Conservation (phyloP, 495 filamentous ascomycete genomes). For the Elaphomyces granulatus region DNA sequence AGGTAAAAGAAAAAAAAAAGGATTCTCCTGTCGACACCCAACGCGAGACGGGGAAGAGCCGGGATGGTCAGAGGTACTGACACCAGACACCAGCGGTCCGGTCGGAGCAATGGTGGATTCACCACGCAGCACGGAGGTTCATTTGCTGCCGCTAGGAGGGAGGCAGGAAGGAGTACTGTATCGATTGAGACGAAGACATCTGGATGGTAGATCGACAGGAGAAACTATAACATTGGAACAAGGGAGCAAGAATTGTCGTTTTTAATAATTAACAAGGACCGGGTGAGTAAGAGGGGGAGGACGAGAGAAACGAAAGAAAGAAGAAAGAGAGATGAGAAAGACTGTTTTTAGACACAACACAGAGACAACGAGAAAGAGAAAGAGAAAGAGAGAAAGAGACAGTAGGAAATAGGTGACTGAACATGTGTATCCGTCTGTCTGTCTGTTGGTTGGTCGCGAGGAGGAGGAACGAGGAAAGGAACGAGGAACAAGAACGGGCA, state of each 20-base stretch:
- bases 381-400: conserved; percentile 1
- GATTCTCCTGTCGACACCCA: conserved; percentile 14
- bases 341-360: conserved; percentile 7
- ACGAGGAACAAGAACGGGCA: neutral
- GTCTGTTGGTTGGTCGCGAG: neutral
- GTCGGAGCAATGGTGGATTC: neutral
- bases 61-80: neutral
- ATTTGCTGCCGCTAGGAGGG: neutral
- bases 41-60: conserved; percentile 7
- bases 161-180: neutral
- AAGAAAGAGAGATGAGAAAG: conserved; percentile 5
- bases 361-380: neutral
- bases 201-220: conserved; percentile 8
- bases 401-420: neutral
- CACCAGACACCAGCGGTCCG: neutral
- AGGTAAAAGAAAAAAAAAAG: conserved; percentile 12
- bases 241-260: no score
- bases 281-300: conserved; percentile 3
- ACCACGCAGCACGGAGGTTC: neutral
- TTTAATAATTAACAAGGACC: no score
- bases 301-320: conserved; percentile 5
- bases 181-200: conserved; percentile 4
- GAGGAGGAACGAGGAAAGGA: neutral
- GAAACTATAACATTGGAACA: no score
- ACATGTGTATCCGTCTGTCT: neutral